phyloP scores from a whole-genome alignment of 495 filamentous ascomycete genomes.

The Penicillium antarcticum region DNA sequence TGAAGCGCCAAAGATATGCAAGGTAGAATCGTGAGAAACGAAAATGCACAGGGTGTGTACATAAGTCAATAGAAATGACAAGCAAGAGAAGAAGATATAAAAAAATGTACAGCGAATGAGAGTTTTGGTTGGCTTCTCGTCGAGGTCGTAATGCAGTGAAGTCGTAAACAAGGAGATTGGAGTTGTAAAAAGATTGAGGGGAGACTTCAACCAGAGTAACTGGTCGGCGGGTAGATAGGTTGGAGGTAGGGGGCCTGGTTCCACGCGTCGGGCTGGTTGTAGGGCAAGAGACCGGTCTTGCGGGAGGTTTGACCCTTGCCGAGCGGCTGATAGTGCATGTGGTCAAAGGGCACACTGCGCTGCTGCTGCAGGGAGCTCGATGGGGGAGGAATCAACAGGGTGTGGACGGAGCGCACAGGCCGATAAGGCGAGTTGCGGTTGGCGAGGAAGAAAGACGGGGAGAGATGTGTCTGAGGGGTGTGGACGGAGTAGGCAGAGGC shows the following conservation, averaged over 20 bases:
- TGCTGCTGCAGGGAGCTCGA: constrained; percentile 75
- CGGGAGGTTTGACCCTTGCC: constrained; percentile 71
- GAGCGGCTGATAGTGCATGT: constrained; percentile 96
- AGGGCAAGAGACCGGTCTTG: constrained; percentile 79
- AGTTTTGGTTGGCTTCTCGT: constrained; percentile 17
- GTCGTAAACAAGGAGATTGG: constrained; percentile 16
- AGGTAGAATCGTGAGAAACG: constrained; percentile 13
- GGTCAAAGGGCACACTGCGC: constrained; percentile 58
- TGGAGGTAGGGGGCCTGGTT: constrained; percentile 32
- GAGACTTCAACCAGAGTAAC: constrained; percentile 23
- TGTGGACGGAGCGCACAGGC: constrained; percentile 84
- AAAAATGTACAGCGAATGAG: constrained; percentile 29
- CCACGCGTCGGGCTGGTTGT: constrained; percentile 52
- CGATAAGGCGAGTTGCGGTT: constrained; percentile 84
- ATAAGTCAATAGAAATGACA: constrained; percentile 1
- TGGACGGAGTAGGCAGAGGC: constrained; percentile 40
- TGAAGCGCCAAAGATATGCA: constrained; percentile 34
- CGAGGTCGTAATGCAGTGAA: constrained; percentile 15
- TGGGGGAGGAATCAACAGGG: constrained; percentile 83
- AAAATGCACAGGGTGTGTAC: constrained; percentile 16
- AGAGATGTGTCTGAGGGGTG: constrained; percentile 54
- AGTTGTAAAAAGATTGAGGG: not conserved
- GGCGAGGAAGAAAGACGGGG: constrained; percentile 59
- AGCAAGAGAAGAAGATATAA: constrained; percentile 2
- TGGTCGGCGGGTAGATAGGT: constrained; percentile 37